Percentiles rank a stretch among this genome's conserved stretches.
These are phyloP conservation scores for Yamadazyma epiphylla DNA, from an alignment of 1,139 yeast species.

Conservation along the genomic window DNA sequence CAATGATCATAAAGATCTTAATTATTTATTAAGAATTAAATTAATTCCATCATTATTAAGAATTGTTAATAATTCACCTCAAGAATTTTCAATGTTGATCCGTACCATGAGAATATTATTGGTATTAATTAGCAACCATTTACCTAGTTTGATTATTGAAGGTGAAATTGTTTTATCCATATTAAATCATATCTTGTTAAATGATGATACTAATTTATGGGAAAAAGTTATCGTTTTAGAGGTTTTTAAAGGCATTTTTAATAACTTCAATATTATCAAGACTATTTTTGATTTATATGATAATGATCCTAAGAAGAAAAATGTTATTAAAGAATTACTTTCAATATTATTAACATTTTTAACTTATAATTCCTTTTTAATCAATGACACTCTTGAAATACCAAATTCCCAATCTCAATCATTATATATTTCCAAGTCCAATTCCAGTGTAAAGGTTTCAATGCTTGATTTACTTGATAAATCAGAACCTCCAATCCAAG, in stretches of 20 bases:
- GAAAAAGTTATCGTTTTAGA: conserved; percentile 71
- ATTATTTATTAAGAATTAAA: conserved; percentile 58
- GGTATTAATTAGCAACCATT: conserved; percentile 57
- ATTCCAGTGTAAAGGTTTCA: conserved; percentile 44
- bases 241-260: conserved; percentile 56
- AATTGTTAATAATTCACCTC: conserved; percentile 52
- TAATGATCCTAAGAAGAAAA: conserved; percentile 50
- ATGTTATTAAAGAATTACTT: conserved; percentile 58
- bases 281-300: conserved; percentile 64
- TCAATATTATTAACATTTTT: conserved; percentile 35
- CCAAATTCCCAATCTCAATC: conserved; percentile 3
- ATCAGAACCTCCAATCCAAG: conserved; percentile 57
- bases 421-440: conserved; percentile 20
- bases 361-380: conserved; percentile 26
- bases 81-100: conserved; percentile 63
- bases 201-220: conserved; percentile 44
- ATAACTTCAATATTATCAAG: conserved; percentile 51
- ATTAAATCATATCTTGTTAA: conserved; percentile 59
- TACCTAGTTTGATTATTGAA: conserved; percentile 64
- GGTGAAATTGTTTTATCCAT: conserved; percentile 76
- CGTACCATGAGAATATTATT: conserved; percentile 71
- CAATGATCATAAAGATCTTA: conserved; percentile 57
- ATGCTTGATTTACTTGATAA: conserved; percentile 78
- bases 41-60: conserved; percentile 74
- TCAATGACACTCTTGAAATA: conserved; percentile 23